Base-by-base conservation (phyloP, 306 rosid genomes). In the Sicyos edulis region DNA sequence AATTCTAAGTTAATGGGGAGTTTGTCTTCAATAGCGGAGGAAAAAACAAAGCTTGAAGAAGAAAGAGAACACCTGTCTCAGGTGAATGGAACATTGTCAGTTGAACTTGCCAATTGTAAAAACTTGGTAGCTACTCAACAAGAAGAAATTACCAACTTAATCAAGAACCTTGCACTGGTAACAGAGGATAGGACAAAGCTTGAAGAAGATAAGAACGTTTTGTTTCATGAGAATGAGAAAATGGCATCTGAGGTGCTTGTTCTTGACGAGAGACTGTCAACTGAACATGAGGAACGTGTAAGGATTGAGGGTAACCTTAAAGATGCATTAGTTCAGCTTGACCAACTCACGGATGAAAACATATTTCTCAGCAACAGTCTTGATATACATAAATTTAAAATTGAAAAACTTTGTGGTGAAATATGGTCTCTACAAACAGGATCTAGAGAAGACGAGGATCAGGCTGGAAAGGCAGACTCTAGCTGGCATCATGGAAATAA, bases 331-430 rank as follows among this genome's bases (percentile, higher is more conserved):
- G 21, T 42, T 53, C 72, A 29, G 74, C 82, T 88, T 81, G 93
- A 85, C 78, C 88, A 90, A 81, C 81, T 90, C 74, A 80, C 84
- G 6, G 73, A 84, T 64, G 96, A 88, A 77, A 92, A 90, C 29
- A 70, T 78, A 37, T 82, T 54, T 77, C 91, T 87, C 61, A 77
- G 73, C 65, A 78, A 82, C 84, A 77, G 82, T 81, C 79, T 89
- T 80, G 89, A 83, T 56, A 62, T 56, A 21, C 80, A 85, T 54
- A 90, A 85, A 80, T 84, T 86, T 59, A 78, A 74, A 81, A 66
- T 86, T 47, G 77, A 75, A 56, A 89, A 90, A 76, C 76, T 77
- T 74, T 79, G 74, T 76, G 70, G 68, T 44, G 71, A 62, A 72
- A 80, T 76, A 59, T 44, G 49, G 62, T 73, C 80, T 77, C 79